Evolutionary conservation across 2,329 filamentous ascomycete genomes (phyloP).

Genomic region (Colletotrichum sp.): DNA sequence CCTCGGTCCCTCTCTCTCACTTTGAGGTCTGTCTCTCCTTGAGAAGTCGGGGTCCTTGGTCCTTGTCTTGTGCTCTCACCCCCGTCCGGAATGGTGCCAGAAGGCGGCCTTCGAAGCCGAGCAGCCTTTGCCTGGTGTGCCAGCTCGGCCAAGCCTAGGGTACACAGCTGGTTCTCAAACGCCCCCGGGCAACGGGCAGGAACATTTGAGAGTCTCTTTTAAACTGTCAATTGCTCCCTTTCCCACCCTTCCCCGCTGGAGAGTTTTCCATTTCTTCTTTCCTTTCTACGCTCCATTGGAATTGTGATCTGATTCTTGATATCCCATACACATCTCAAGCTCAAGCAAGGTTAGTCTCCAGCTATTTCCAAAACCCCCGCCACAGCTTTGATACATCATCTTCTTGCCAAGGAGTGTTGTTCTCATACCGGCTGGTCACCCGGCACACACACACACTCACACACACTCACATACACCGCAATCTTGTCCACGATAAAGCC

Average conservation of each 20-base stretch:
- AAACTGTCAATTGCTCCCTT: not conserved
- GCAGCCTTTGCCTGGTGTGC: not conserved
- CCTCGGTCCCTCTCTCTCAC: not conserved
- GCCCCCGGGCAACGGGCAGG: constrained; percentile 7
- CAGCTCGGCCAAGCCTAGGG: not conserved
- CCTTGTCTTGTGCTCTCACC: not conserved
- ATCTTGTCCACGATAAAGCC: not conserved
- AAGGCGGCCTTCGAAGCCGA: not conserved
- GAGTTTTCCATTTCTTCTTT: not conserved
- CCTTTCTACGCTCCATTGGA: not conserved
- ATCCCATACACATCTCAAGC: not conserved
- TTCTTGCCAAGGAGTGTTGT: not conserved
- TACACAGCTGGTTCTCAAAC: constrained; percentile 15
- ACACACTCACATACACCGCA: not conserved
- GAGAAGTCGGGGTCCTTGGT: not conserved
- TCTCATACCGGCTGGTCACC: not conserved
- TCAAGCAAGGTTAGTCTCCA: constrained; percentile 6
- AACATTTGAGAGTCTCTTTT: constrained; percentile 7
- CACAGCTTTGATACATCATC: not conserved
- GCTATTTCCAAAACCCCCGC: not conserved
- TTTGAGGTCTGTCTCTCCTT: not conserved
- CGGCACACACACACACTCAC: not conserved
- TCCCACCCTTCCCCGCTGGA: not conserved
- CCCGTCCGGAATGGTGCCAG: not conserved
- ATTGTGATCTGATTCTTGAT: not conserved